Conservation (phyloP, 768 basidiomycete genomes). For the Galerina marginata region DNA sequence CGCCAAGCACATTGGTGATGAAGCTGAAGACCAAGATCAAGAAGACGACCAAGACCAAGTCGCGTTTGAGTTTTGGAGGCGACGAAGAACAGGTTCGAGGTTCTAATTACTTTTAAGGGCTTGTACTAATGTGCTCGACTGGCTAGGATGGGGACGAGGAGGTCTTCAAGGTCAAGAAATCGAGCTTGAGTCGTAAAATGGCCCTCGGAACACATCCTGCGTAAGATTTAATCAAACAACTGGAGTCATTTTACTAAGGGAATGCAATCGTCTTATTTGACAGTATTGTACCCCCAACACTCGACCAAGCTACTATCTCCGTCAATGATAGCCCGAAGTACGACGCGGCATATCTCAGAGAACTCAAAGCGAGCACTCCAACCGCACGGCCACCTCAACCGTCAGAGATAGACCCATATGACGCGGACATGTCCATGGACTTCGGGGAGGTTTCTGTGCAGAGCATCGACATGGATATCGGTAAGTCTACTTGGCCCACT, state of each 20-base stretch:
- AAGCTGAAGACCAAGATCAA: slow-evolving; percentile 77
- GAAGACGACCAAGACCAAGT: slow-evolving; percentile 61
- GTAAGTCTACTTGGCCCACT: slow-evolving; percentile 17
- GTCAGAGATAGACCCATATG: slow-evolving; percentile 44
- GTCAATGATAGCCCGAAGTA: slow-evolving; percentile 65
- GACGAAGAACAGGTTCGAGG: slow-evolving; percentile 47
- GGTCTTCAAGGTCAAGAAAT: slow-evolving; percentile 82
- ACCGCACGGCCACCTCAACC: slow-evolving; percentile 51
- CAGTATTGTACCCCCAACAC: slow-evolving; percentile 50
- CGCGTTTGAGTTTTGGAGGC: slow-evolving; percentile 80
- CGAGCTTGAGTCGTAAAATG: slow-evolving; percentile 71
- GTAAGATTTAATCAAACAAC: slow-evolving; percentile 30
- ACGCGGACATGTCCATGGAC: slow-evolving; percentile 57
- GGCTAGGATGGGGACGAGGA: slow-evolving; percentile 63
- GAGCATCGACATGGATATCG: slow-evolving; percentile 35
- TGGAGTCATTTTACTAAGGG: too few species aligned
- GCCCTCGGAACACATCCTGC: slow-evolving; percentile 59
- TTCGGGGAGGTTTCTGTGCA: slow-evolving; percentile 44
- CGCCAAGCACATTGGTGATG: slow-evolving; percentile 64
- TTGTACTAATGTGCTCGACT: slow-evolving; percentile 31
- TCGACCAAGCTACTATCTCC: slow-evolving; percentile 64
- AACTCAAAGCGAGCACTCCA: slow-evolving; percentile 81
- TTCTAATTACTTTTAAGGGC: neutral
- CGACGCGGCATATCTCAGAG: slow-evolving; percentile 71
- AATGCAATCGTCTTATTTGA: neutral